phyloP scores from a whole-genome alignment of 2,329 filamentous ascomycete genomes.

The Alternaria gaisen region DNA sequence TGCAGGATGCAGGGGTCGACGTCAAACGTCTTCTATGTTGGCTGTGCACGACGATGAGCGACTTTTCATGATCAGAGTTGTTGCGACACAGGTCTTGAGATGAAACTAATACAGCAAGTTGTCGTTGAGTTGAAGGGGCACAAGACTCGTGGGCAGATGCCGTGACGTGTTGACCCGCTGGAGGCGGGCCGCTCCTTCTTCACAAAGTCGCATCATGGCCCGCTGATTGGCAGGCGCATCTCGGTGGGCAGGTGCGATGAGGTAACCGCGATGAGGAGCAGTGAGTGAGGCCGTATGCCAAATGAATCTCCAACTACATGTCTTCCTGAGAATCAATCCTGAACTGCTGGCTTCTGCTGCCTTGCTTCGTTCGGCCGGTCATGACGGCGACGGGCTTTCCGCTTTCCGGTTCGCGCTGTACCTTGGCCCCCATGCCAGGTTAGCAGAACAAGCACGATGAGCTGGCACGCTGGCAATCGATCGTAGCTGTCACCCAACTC shows the following conservation, averaged over 20 bases:
- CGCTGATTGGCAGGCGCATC: slow-evolving; percentile 24
- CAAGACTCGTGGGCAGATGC: slow-evolving; percentile 5
- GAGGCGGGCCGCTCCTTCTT: slow-evolving; percentile 21
- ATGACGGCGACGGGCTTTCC: slow-evolving; percentile 16
- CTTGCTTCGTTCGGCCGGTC: slow-evolving; percentile 16
- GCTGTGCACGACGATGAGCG: not conserved
- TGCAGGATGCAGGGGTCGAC: slow-evolving; percentile 20
- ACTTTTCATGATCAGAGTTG: not conserved
- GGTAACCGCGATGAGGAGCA: slow-evolving; percentile 16
- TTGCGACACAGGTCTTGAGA: not conserved
- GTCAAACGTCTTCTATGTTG: slow-evolving; percentile 6
- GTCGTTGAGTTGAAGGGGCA: not conserved
- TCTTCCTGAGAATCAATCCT: not conserved
- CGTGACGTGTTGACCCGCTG: slow-evolving; percentile 15
- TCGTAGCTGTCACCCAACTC: slow-evolving; percentile 20
- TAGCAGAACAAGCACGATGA: slow-evolving; percentile 27
- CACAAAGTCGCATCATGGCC: slow-evolving; percentile 1
- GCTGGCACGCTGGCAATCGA: slow-evolving; percentile 16
- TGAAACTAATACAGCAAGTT: not conserved
- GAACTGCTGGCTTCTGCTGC: slow-evolving; percentile 1
- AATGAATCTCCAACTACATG: not conserved
- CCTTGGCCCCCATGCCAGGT: slow-evolving; percentile 26
- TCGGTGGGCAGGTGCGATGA: slow-evolving; percentile 18
- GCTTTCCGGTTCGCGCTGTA: slow-evolving; percentile 19
- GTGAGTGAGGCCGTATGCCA: slow-evolving; percentile 9